Evolutionary conservation across 2,329 filamentous ascomycete genomes (phyloP), one percentile per base, ranked within the genome.

Genomic region (Colletotrichum sp.): DNA sequence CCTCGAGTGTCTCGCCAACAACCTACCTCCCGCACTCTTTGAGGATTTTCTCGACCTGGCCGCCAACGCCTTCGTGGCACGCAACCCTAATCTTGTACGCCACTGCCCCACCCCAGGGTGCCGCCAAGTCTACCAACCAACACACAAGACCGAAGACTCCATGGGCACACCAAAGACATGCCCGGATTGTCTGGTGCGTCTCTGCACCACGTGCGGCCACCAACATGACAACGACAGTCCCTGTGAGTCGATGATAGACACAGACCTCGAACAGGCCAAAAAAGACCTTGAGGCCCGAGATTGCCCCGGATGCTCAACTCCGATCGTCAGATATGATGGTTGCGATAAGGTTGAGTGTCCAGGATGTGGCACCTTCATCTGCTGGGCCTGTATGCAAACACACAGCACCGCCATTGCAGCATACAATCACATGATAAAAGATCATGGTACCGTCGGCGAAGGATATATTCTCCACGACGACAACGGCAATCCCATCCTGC

Each of bases 121-220:
- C 34, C 16, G n/a, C 1, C 52, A 68, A 3, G 13, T 72, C 3
- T 72, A 72, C 34, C 52, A 36, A 8, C 64, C 52, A 16, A 61
- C 34, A 4, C 15, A 34, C 0, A 34, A 12, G 15, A 22, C 9
- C 3, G 36, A 32, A 27, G 16, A 6, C n/a, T n/a, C 19, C 5
- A 48, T 48, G 39, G 16, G 22, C 64, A 27, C 19, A 27, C 73
- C 75, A 1, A 82, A 82, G 68, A 84, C 80, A 0, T 89, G 87
- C 75, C 71, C 80, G 3, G 79, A 79, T 6, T 89, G 87, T 69
- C 78, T 87, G 2, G 74, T 72, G 3, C 30, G 80, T 2, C 79
- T 81, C 3, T 88, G 87, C 73, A 84, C 82, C 1, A 73, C 68
- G 1, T 88, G 87, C 68, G 79, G 84, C 13, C 78, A 66, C 4